Evolutionary conservation across 768 basidiomycete species (phyloP).

Genomic region (Pisolithus orientalis): DNA sequence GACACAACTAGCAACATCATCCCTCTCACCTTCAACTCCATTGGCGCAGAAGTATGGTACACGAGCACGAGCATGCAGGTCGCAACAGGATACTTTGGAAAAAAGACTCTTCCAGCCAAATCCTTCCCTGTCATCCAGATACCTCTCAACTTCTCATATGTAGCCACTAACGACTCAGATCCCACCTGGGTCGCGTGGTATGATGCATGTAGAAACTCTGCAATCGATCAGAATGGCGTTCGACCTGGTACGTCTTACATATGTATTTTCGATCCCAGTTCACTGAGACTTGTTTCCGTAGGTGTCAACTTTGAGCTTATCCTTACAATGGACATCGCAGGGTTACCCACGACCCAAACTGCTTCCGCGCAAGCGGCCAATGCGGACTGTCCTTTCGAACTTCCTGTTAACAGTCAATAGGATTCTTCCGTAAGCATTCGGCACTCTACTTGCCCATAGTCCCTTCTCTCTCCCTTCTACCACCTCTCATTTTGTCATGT

Average conservation of each 20-base stretch:
- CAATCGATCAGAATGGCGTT: constrained; percentile 39
- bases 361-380: constrained; percentile 52
- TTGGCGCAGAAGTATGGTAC: constrained; percentile 68
- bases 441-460: background rate
- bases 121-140: constrained; percentile 56
- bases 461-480: background rate
- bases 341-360: constrained; percentile 48
- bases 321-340: constrained; percentile 62
- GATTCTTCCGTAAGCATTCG: background rate
- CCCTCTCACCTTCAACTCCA: constrained; percentile 64
- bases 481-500: background rate
- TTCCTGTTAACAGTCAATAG: constrained; percentile 49
- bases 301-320: constrained; percentile 59
- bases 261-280: background rate
- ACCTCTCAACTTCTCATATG: constrained; percentile 81
- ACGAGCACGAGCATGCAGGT: constrained; percentile 58
- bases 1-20: constrained; percentile 72
- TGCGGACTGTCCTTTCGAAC: constrained; percentile 66
- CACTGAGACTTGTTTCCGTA: constrained; percentile 8
- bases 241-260: constrained; percentile 49
- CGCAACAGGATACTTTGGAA: constrained; percentile 57
- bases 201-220: constrained; percentile 63
- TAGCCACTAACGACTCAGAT: constrained; percentile 74
- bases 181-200: constrained; percentile 81
- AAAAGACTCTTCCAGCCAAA: constrained; percentile 60